Conservation (phyloP, 2,329 filamentous ascomycete species). For the Sphaerulina populicola region DNA sequence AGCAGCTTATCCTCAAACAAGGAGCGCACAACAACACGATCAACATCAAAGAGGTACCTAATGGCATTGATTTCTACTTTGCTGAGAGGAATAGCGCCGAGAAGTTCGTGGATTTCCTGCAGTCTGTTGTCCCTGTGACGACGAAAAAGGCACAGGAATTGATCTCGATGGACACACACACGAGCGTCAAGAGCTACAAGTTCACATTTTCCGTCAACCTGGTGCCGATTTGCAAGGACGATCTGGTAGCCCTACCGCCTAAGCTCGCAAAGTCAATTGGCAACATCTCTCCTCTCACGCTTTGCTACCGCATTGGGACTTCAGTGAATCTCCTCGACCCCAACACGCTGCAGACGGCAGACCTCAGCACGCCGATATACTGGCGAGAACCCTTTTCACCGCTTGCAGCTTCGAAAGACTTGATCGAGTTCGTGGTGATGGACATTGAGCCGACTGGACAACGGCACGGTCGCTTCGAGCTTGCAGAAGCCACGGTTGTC, state of each 20-base stretch:
- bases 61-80: constrained; percentile 95
- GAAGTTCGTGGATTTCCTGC: constrained; percentile 83
- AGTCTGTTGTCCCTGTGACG: constrained; percentile 68
- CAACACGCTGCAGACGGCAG: constrained; percentile 80
- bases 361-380: constrained; percentile 73
- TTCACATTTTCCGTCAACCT: constrained; percentile 85
- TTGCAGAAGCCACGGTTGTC: constrained; percentile 82
- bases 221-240: constrained; percentile 93
- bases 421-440: constrained; percentile 89
- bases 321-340: constrained; percentile 84
- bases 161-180: constrained; percentile 89
- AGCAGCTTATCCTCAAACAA: constrained; percentile 94
- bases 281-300: constrained; percentile 76
- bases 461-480: constrained; percentile 69
- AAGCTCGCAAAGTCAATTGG: constrained; percentile 78
- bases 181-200: constrained; percentile 84
- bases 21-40: constrained; percentile 84
- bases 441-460: constrained; percentile 76
- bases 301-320: constrained; percentile 85
- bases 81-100: constrained; percentile 82
- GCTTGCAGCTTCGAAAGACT: constrained; percentile 71
- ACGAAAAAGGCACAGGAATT: constrained; percentile 83
- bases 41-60: constrained; percentile 95
- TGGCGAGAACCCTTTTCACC: constrained; percentile 83
- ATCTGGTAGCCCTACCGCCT: constrained; percentile 85